Evolutionary conservation across 345 rosid species (phyloP).

Genomic region (Populus euphratica): DNA sequence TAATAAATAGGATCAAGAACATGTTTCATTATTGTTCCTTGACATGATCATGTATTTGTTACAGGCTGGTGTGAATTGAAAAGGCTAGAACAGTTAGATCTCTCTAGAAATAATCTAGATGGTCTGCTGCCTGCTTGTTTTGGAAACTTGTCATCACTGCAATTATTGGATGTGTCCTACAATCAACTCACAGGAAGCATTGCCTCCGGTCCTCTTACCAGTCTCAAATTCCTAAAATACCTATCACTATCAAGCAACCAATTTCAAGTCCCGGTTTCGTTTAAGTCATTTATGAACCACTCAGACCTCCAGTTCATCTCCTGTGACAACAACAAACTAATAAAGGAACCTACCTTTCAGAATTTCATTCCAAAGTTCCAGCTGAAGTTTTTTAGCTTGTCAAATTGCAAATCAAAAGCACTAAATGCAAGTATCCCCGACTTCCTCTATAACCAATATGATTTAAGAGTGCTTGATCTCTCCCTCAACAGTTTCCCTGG

Average conservation of each 20-base stretch:
- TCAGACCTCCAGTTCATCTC: conserved; percentile 4
- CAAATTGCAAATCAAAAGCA: background rate
- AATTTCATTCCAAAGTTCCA: background rate
- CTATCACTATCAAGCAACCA: no score
- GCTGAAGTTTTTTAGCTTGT: background rate
- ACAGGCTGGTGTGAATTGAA: no score
- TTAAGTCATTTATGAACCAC: conserved; percentile 8
- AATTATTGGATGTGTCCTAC: conserved; percentile 5
- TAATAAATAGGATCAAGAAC: no score
- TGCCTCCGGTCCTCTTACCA: background rate
- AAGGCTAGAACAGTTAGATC: no score
- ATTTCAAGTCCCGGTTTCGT: no score
- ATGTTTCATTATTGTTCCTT: no score
- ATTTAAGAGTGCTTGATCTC: conserved; percentile 11
- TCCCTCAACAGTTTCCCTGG: background rate
- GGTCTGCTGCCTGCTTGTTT: background rate
- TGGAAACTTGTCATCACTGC: conserved; percentile 13
- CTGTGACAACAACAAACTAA: background rate
- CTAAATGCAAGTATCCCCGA: background rate
- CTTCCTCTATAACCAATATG: conserved; percentile 6
- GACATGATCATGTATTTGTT: no score
- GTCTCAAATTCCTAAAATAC: no score
- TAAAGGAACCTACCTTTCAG: background rate
- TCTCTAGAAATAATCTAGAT: no score
- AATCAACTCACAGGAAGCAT: conserved; percentile 15